Evolutionary conservation across 1,139 yeast genomes (phyloP).

Genomic region (Candida tetrigidarum): DNA sequence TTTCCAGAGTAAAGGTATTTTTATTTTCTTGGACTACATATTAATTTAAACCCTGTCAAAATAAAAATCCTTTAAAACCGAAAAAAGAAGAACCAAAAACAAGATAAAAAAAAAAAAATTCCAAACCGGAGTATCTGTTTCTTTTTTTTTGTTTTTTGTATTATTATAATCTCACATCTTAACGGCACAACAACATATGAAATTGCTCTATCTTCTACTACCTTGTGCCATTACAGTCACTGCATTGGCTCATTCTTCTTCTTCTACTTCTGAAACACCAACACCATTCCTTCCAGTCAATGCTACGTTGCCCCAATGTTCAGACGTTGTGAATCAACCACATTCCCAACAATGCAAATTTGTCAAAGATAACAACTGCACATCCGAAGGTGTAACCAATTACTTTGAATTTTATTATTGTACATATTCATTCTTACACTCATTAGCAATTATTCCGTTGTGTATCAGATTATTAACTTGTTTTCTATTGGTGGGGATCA

Average conservation of each 20-base stretch:
- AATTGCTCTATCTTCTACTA: background rate
- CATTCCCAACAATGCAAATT: constrained; percentile 46
- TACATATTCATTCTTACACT: constrained; percentile 12
- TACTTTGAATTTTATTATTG: constrained; percentile 49
- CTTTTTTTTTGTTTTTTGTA: too few relatives aligned
- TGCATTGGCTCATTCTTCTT: background rate
- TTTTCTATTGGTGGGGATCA: constrained; percentile 67
- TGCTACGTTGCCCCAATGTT: constrained; percentile 4
- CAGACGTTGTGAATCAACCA: constrained; percentile 20
- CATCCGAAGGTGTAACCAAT: constrained; percentile 43
- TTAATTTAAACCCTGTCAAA: too few relatives aligned
- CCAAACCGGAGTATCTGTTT: background rate
- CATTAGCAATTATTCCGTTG: constrained; percentile 23
- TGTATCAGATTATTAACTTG: constrained; percentile 27
- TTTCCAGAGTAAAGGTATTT: too few relatives aligned
- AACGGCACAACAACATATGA: too few relatives aligned
- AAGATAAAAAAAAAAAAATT: background rate
- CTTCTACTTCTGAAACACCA: background rate
- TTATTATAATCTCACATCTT: too few relatives aligned
- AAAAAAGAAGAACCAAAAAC: too few relatives aligned
- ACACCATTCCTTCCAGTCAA: background rate
- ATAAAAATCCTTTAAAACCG: too few relatives aligned
- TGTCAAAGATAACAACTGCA: constrained; percentile 42
- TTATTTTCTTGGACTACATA: too few relatives aligned
- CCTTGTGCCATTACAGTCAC: background rate